phyloP scores from a whole-genome alignment of 495 filamentous ascomycete species.

The Xylaria nigripes region DNA sequence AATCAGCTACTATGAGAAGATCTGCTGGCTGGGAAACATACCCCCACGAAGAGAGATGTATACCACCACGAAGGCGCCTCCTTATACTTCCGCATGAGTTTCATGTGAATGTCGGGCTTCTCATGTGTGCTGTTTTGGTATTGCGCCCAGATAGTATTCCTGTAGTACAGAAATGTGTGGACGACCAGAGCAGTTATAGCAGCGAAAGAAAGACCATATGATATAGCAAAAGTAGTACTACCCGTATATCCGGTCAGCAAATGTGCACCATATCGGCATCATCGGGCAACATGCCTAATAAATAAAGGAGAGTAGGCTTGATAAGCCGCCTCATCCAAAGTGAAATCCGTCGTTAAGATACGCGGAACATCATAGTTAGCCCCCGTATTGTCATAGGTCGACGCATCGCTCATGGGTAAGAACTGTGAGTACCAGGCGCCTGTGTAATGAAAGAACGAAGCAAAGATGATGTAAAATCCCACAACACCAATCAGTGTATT shows the following conservation, averaged over 20 bases:
- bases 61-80: constrained; percentile 53
- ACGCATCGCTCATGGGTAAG: constrained; percentile 52
- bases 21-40: constrained; percentile 16
- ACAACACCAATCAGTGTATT: constrained; percentile 58
- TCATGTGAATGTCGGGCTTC: constrained; percentile 53
- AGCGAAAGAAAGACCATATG: constrained; percentile 65
- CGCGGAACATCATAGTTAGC: constrained; percentile 45
- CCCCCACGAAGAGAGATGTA: constrained; percentile 38
- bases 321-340: constrained; percentile 47
- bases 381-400: constrained; percentile 57
- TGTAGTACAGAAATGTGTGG: constrained; percentile 57
- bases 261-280: background rate
- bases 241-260: constrained; percentile 15
- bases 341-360: constrained; percentile 43
- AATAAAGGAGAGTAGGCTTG: constrained; percentile 56
- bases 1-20: constrained; percentile 15
- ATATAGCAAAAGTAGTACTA: constrained; percentile 53
- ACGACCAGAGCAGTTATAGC: constrained; percentile 59
- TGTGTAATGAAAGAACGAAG: constrained; percentile 51
- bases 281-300: constrained; percentile 36
- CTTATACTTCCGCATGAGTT: constrained; percentile 52
- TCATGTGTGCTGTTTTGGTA: constrained; percentile 51
- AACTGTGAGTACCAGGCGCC: constrained; percentile 57
- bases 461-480: constrained; percentile 41
- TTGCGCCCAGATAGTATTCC: constrained; percentile 52